phyloP scores from a whole-genome alignment of 208 protist genomes.

The Acanthamoeba rhysodes region DNA sequence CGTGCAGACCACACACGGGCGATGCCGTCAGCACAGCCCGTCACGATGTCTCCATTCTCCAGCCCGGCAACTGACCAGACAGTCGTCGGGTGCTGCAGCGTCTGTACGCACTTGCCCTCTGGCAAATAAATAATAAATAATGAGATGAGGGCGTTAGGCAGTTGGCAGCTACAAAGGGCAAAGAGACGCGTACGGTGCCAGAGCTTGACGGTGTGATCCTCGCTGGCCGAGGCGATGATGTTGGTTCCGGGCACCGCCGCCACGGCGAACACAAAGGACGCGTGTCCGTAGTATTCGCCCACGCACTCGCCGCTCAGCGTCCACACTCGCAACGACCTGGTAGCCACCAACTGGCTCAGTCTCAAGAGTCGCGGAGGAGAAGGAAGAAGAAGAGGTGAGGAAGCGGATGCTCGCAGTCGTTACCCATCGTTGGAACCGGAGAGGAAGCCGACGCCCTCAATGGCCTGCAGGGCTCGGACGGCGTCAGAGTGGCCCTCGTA shows the following conservation, averaged over 20 bases:
- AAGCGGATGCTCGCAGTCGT: too few relatives aligned
- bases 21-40: constrained; percentile 92
- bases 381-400: neutral
- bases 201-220: constrained; percentile 93
- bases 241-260: neutral
- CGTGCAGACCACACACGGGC: constrained; percentile 94
- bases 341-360: neutral
- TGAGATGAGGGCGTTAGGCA: too few relatives aligned
- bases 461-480: constrained; percentile 79
- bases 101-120: constrained; percentile 86
- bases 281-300: constrained; percentile 80
- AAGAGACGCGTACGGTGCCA: constrained; percentile 81
- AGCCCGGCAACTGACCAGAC: constrained; percentile 92
- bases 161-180: neutral
- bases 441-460: constrained; percentile 84
- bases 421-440: constrained; percentile 85
- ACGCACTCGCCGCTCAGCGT: constrained; percentile 76
- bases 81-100: constrained; percentile 92
- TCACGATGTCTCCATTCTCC: constrained; percentile 88
- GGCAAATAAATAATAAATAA: neutral
- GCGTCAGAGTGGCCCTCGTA: constrained; percentile 81
- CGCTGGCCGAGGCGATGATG: constrained; percentile 91
- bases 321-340: constrained; percentile 79
- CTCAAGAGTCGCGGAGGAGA: neutral
- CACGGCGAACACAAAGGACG: constrained; percentile 84